Evolutionary conservation across 305 asterid species (phyloP).

Genomic region (Fraxinus velutina): DNA sequence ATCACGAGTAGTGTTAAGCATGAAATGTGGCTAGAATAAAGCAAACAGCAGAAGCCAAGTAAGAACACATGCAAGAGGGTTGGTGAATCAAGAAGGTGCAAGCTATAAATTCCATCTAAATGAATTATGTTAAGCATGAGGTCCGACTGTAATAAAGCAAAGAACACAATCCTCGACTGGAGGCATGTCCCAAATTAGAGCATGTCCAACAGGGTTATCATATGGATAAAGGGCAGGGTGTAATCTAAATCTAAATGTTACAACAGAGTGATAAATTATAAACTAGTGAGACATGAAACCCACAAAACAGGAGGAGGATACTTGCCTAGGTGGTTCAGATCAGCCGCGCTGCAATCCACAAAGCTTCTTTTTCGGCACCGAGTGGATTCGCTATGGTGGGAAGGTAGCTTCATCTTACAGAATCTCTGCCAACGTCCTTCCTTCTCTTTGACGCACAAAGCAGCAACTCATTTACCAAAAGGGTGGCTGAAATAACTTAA

Average conservation of each 20-base stretch:
- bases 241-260: slow-evolving; percentile 11
- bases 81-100: not conserved
- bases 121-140: not conserved
- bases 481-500: not conserved
- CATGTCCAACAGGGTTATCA: not conserved
- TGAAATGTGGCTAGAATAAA: not conserved
- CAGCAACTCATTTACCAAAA: not conserved
- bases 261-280: slow-evolving; percentile 13
- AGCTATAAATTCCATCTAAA: not conserved
- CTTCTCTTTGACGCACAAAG: slow-evolving; percentile 1
- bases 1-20: not conserved
- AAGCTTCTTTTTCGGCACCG: slow-evolving; percentile 27
- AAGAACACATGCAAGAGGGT: slow-evolving; percentile 5
- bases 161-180: not conserved
- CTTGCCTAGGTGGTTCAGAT: slow-evolving; percentile 41
- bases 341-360: slow-evolving; percentile 15
- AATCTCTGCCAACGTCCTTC: not conserved
- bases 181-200: not conserved
- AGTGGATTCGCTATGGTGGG: not conserved
- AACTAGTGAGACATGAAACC: slow-evolving; percentile 18
- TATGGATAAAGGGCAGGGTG: not conserved
- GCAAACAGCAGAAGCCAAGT: slow-evolving; percentile 3
- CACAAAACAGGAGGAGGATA: slow-evolving; percentile 30
- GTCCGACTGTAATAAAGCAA: not conserved
- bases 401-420: slow-evolving; percentile 5